Evolutionary conservation across 441 rosid genomes (phyloP), one percentile per base, ranked within the genome.

Genomic region (Erodium texanum): DNA sequence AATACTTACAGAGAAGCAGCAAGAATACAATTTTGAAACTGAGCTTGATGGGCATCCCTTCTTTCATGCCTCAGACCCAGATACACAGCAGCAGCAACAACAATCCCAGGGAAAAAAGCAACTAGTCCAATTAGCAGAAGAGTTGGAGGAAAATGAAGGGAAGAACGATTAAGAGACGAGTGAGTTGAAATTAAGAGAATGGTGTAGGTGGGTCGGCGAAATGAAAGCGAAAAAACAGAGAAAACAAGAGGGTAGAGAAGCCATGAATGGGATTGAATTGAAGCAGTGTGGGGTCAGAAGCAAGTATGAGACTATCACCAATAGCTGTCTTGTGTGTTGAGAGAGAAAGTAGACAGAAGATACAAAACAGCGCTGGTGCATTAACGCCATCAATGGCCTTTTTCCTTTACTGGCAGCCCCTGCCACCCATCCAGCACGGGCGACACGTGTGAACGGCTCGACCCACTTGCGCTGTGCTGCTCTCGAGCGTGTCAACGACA

Each of bases 1-100:
- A 68, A 67, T 41, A 81, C 91, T 86, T 70, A 84, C 91, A 68
- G 4, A 77, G 74, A 63, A 83, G 70, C 73, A 81, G 59, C 70
- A 84, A 23, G 74, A 82, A 62, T 68, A 70, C 52, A 78, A 77
- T 73, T 38, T 5, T 66, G 68, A 61, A 62, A 72, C 72, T 64
- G 29, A 70, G 67, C 63, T 68, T 74, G 24, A 73, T 72, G 72
- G 82, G 68, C 65, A 77, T 75, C 70, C 79, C 78, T 70, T 75
- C 82, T 72, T 69, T 75, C 29, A 27, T 81, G 68, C 71, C 82
- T 74, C 67, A 66, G 52, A 34, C 32, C 63, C 66, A 67, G 4
- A 12, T 43, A 36, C 7, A 48, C 71, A 74, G 61, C 8, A 27
- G n/a, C n/a, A n/a, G n/a, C n/a, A n/a, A n/a, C n/a, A n/a, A n/a